Conservation (phyloP, 257 asterid genomes). For the Verbascum thapsus region DNA sequence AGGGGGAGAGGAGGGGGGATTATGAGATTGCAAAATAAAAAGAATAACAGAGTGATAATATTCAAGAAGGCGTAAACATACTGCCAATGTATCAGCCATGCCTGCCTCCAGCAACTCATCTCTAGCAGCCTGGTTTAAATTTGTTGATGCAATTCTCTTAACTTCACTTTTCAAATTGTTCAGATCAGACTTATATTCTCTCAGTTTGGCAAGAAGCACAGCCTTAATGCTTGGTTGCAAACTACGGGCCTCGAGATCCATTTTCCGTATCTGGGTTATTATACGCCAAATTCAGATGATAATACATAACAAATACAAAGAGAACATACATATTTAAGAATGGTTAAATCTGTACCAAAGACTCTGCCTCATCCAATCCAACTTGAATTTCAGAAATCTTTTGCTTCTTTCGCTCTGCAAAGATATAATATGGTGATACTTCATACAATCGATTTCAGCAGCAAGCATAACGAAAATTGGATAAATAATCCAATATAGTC, state of each 20-base stretch:
- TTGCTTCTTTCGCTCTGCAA: conserved; percentile 81
- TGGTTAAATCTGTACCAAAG: conserved; percentile 49
- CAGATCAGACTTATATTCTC: conserved; percentile 82
- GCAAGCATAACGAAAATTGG: background rate
- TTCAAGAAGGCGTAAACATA: conserved; percentile 32
- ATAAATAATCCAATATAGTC: background rate
- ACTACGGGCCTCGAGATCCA: conserved; percentile 86
- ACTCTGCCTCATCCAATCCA: conserved; percentile 80
- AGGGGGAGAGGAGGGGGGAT: no score
- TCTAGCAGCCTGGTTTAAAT: conserved; percentile 70
- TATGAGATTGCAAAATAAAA: background rate
- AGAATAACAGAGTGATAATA: background rate
- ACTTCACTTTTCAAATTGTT: conserved; percentile 69
- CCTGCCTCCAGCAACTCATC: conserved; percentile 88
- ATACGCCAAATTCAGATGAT: conserved; percentile 25
- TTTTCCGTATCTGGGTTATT: conserved; percentile 62
- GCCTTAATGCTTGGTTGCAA: conserved; percentile 78
- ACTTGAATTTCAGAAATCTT: conserved; percentile 58
- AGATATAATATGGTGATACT: conserved; percentile 18
- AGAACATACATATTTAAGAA: conserved; percentile 2
- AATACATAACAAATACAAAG: no score
- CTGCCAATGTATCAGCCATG: conserved; percentile 72
- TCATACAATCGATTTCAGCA: conserved; percentile 14
- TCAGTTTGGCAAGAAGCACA: conserved; percentile 76
- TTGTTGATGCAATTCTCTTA: conserved; percentile 58